Base-by-base conservation (phyloP, 192 early-diverging fungal species). In the Entomortierella parvispora region DNA sequence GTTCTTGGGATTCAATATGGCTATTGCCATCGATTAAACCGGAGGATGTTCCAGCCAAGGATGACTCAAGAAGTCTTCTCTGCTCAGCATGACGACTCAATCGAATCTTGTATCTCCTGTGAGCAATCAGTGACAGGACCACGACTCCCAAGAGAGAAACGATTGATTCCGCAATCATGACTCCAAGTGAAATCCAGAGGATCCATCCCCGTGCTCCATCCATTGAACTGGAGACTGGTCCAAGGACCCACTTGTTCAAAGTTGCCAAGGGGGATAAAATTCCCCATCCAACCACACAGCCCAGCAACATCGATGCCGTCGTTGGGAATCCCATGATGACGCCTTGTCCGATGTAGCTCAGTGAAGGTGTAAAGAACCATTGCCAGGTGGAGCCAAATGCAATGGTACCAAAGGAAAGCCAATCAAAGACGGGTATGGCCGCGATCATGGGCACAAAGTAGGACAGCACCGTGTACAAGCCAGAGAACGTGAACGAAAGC, bases 281-380 rank as follows among this genome's bases (percentile, higher is more conserved):
- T 8, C 90, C 92, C 92, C 92, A 93, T 3, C 92, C 92, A 51
- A 90, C 84, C 1, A 90, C 23, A 31, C 90, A 87, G 0, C 92
- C 92, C 10, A 87, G 60, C 17, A 92, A 61, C 92, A 93, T 93
- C 70, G 88, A 86, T 0, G 89, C 65, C 2, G 89, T 90, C 0
- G 92, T 93, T 2, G 90, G 92, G 25, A 93, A 81, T 8, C 92
- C 92, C 92, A 93, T 93, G 69, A 93, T 93, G 45, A 92, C 86
- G 0, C 92, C 92, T 71, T 93, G 92, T 6, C 92, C 92, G 34
- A 90, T 81, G 68, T 93, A 93, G 60, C 90, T 91, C 23, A 91
- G 80, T 26, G 90, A 90, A 0, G 91, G 91, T 23, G 86, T 86
- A 58, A 91, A 85, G 53, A 83, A 88, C 91, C 91, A 93, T 50